Percentiles rank a stretch among this genome's conserved stretches.
Conservation (phyloP, 2,329 filamentous ascomycete genomes). For the Hymenoscyphus infarciens region DNA sequence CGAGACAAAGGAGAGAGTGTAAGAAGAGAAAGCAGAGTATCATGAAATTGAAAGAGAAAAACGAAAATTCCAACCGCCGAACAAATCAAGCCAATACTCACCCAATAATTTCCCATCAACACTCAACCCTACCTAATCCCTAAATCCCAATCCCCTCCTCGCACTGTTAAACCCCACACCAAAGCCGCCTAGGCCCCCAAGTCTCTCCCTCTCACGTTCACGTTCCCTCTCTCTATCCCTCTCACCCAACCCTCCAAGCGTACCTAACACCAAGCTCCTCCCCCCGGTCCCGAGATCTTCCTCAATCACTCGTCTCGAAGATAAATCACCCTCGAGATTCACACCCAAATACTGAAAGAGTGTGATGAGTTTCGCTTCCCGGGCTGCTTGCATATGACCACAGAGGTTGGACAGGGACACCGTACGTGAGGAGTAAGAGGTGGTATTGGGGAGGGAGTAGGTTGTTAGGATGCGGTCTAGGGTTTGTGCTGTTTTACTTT, state of each 20-base stretch:
- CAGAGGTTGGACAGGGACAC: background rate
- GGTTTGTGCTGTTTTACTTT: background rate
- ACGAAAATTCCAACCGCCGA: too few relatives aligned
- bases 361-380: constrained; percentile 5
- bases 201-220: background rate
- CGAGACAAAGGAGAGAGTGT: too few relatives aligned
- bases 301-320: background rate
- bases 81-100: background rate
- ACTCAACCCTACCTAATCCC: background rate
- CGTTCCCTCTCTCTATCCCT: background rate
- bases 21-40: too few relatives aligned
- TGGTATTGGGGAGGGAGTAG: constrained; percentile 7
- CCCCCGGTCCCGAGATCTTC: background rate
- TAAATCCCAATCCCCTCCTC: background rate
- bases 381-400: background rate
- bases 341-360: constrained; percentile 9
- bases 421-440: background rate
- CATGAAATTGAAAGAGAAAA: too few relatives aligned
- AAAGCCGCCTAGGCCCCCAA: background rate
- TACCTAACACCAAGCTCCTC: background rate
- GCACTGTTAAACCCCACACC: background rate
- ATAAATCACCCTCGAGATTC: background rate
- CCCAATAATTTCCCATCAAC: background rate
- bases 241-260: background rate
- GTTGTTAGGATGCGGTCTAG: constrained; percentile 9